Evolutionary conservation across 495 filamentous ascomycete species (phyloP).

Genomic region (Penicillium flavigenum): DNA sequence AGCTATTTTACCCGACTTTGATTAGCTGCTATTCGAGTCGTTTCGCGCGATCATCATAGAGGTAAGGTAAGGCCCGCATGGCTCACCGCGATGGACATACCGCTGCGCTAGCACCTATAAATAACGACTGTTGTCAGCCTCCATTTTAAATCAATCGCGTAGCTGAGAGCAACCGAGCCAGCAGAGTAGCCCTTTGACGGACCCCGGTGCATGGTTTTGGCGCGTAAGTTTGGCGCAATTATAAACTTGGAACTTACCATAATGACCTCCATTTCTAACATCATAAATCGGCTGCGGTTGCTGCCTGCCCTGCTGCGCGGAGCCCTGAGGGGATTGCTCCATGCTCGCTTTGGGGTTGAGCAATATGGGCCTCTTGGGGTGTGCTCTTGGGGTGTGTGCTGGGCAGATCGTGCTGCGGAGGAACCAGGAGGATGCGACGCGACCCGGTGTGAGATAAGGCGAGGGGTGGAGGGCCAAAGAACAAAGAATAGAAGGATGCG

Average conservation of each 20-base stretch:
- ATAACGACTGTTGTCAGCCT: constrained; percentile 18
- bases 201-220: not conserved
- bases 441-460: not conserved
- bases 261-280: constrained; percentile 78
- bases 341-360: constrained; percentile 37
- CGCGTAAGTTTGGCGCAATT: constrained; percentile 4
- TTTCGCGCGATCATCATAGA: not conserved
- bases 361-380: not conserved
- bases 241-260: constrained; percentile 55
- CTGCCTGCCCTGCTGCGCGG: constrained; percentile 57
- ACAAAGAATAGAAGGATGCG: not conserved
- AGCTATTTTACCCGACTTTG: constrained; percentile 47
- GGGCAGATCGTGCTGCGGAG: constrained; percentile 2
- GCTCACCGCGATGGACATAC: constrained; percentile 51
- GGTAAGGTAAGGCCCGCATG: not conserved
- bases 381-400: not conserved
- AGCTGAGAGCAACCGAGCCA: not conserved
- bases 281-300: constrained; percentile 67
- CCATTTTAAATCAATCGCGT: not conserved
- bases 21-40: constrained; percentile 3
- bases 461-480: not conserved
- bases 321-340: constrained; percentile 56
- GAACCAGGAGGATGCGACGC: constrained; percentile 5
- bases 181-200: constrained; percentile 1
- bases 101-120: constrained; percentile 72